Percentiles rank a stretch among this genome's conserved stretches.
Conservation (phyloP, 345 rosid genomes). For the Corchorus olitorius region DNA sequence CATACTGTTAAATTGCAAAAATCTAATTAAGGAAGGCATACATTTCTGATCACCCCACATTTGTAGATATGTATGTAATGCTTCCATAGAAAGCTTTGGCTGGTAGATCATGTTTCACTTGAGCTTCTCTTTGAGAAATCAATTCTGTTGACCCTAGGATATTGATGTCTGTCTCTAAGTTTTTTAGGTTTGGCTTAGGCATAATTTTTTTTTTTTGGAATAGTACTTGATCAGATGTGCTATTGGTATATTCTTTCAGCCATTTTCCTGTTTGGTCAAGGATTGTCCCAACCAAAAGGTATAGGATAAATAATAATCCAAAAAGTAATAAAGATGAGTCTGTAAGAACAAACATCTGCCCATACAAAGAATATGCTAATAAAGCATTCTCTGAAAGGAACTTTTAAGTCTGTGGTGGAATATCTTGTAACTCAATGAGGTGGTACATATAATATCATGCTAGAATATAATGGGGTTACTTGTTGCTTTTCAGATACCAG, state of each 20-base stretch:
- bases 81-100: neutral
- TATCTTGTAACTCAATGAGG: neutral
- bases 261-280: neutral
- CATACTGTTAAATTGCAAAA: neutral
- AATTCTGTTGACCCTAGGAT: neutral
- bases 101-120: neutral
- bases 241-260: neutral
- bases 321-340: neutral
- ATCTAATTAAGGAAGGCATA: neutral
- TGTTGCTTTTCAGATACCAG: conserved; percentile 58
- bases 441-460: neutral
- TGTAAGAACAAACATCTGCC: neutral
- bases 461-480: neutral
- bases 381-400: neutral
- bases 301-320: too few relatives aligned
- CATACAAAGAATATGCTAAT: neutral
- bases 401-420: neutral
- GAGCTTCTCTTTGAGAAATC: neutral
- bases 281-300: neutral
- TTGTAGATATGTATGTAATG: neutral
- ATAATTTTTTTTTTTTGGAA: neutral
- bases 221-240: neutral
- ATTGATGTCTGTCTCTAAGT: neutral
- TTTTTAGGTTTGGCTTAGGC: neutral
- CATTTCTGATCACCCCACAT: too few relatives aligned